These are phyloP conservation scores for Aspergillus cejpii DNA, from an alignment of 2,329 filamentous ascomycete genomes.

Conservation along the genomic window DNA sequence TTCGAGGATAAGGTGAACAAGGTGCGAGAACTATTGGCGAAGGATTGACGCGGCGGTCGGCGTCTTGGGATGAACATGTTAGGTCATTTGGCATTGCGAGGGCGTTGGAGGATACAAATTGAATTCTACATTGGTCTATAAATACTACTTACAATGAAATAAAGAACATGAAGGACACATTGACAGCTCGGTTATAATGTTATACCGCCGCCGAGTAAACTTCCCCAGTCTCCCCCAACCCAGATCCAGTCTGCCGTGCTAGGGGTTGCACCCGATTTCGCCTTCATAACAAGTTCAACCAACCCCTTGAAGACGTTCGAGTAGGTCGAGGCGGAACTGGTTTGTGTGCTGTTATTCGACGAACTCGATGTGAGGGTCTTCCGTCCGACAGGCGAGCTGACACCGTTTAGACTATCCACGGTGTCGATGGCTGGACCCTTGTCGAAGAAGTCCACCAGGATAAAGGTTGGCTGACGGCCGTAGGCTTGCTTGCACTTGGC, in stretches of 20 bases:
- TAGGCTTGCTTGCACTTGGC: constrained; percentile 52
- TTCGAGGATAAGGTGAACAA: constrained; percentile 70
- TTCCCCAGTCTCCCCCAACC: constrained; percentile 40
- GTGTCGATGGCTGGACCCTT: constrained; percentile 62
- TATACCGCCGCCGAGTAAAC: constrained; percentile 37
- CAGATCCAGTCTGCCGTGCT: constrained; percentile 41
- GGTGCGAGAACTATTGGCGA: constrained; percentile 48
- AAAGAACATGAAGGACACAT: neutral
- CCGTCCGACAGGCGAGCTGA: constrained; percentile 43
- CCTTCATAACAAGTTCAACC: constrained; percentile 33
- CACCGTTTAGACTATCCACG: constrained; percentile 61
- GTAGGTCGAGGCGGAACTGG: constrained; percentile 25
- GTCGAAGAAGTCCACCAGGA: constrained; percentile 75
- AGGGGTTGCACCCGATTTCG: constrained; percentile 33
- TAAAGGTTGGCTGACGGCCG: constrained; percentile 60
- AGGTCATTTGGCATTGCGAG: neutral
- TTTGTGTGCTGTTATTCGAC: constrained; percentile 20
- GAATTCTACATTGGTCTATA: neutral
- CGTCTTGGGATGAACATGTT: neutral
- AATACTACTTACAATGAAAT: neutral
- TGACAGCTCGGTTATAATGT: constrained; percentile 20
- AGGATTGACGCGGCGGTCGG: constrained; percentile 11
- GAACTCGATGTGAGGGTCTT: constrained; percentile 18
- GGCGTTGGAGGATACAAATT: neutral
- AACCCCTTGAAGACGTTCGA: constrained; percentile 36